Base-by-base conservation (phyloP, 352 stramenopile genomes). In the Elongisporangium undulatum region DNA sequence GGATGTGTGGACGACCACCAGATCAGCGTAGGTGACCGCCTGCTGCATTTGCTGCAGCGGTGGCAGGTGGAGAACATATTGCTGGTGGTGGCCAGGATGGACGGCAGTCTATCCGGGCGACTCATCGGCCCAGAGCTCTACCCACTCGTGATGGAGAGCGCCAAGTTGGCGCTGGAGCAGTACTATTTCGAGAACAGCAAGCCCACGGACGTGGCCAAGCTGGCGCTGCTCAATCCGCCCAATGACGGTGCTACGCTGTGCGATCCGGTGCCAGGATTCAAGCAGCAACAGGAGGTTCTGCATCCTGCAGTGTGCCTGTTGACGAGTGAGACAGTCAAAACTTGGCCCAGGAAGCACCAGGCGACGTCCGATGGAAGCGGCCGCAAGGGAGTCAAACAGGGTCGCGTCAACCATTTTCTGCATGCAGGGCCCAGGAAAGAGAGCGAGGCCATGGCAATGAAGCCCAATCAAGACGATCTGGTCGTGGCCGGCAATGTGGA, bases 21-120 rank as follows among this genome's bases (percentile, higher is more conserved):
- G 21, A 53, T 68, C 13, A 81, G 81, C 10, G 76, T 87, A 5
- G 84, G 85, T 21, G 82, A 91, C 38, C 83, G 86, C 17, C 58
- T 95, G 55, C 62, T 95, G 49, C 82, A 94, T 52, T 50, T 94
- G n/a, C 67, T 96, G 52, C 78, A 89, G 61, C 76, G 79, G 49
- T 94, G 87, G 87, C 77, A 94, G 49, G 79, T 94, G 8, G 74
- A 79, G 50, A 92, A 90, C 58, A 68, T 91, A 3, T 56, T 86
- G 51, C 56, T 96, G 1, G 58, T 93, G 9, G 78, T 94, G 12
- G 82, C 72, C 9, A 65, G 85, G 2, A 64, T 76, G 34, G 85
- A 94, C 22, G 74, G 71, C n/a, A 89, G 79, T 56, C 63, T 93
- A 17, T 85, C 72, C 52, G 75, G 77, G 1, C 77, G 77, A 2